Conservation (phyloP, 1,139 yeast species). For the Entelexis sorbosivorans region DNA sequence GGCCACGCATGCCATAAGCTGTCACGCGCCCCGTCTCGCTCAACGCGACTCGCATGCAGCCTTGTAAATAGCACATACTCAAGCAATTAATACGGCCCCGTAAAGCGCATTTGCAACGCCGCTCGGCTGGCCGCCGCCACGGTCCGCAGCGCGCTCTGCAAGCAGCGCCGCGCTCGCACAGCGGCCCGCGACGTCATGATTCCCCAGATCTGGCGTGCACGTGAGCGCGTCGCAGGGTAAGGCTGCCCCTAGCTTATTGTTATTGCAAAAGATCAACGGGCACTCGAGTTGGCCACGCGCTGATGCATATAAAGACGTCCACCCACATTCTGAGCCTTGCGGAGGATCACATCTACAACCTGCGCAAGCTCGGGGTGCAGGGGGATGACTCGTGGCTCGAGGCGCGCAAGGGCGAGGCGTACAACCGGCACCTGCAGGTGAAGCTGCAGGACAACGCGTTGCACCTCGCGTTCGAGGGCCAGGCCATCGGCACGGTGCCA, state of each 20-base stretch:
- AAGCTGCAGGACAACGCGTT: slow-evolving; percentile 15
- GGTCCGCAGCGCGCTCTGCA: too few species aligned
- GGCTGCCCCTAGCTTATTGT: not conserved
- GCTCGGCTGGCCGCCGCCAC: too few species aligned
- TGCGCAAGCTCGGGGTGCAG: slow-evolving; percentile 13
- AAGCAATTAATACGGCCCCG: too few species aligned
- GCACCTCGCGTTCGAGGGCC: slow-evolving; percentile 23
- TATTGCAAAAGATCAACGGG: not conserved
- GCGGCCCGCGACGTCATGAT: not conserved
- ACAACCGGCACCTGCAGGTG: slow-evolving; percentile 22
- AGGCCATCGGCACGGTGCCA: slow-evolving; percentile 25
- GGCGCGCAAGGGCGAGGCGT: slow-evolving; percentile 24
- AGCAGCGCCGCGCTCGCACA: not conserved
- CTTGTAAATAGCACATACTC: too few species aligned
- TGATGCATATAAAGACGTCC: slow-evolving; percentile 18
- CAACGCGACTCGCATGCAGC: too few species aligned
- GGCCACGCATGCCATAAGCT: too few species aligned
- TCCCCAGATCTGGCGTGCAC: not conserved
- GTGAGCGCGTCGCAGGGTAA: not conserved
- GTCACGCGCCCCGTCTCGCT: too few species aligned
- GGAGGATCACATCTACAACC: slow-evolving; percentile 19
- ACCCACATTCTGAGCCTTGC: slow-evolving; percentile 20
- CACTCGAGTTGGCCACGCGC: not conserved
- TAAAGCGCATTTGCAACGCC: too few species aligned
- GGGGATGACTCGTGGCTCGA: slow-evolving; percentile 24